Evolutionary conservation across 306 rosid species (phyloP).

Genomic region (Vigna nakashimae): DNA sequence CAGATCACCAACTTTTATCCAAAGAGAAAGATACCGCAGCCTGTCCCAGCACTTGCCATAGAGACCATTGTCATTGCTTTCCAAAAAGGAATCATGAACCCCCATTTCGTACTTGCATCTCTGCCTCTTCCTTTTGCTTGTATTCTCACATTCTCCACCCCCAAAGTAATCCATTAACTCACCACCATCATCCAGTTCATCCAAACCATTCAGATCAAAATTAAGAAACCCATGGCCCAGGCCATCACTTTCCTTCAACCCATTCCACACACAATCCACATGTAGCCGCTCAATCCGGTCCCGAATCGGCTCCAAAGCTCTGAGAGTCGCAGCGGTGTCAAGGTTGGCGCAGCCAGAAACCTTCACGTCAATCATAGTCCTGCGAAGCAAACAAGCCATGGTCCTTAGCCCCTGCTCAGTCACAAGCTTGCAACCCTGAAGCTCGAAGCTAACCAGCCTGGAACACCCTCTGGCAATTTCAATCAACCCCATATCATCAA

Average conservation of each 20-base stretch:
- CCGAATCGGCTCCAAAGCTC: constrained; percentile 76
- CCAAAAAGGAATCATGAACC: constrained; percentile 41
- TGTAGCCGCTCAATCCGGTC: constrained; percentile 77
- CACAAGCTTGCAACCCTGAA: constrained; percentile 74
- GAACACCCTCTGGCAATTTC: constrained; percentile 89
- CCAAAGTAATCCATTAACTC: constrained; percentile 46
- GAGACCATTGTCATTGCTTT: constrained; percentile 52
- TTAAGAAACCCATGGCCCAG: constrained; percentile 34
- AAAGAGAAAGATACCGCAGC: constrained; percentile 72
- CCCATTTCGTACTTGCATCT: constrained; percentile 51
- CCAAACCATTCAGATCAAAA: constrained; percentile 51
- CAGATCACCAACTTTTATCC: constrained; percentile 85
- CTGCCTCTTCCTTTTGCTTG: constrained; percentile 63
- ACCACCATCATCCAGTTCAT: constrained; percentile 32
- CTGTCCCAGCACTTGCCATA: constrained; percentile 68
- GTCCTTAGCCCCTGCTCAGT: constrained; percentile 80
- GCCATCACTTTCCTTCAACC: constrained; percentile 47
- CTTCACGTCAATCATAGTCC: constrained; percentile 65
- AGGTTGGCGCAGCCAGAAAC: constrained; percentile 78
- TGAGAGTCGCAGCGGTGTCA: constrained; percentile 57
- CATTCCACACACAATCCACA: constrained; percentile 83
- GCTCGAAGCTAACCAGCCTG: constrained; percentile 64
- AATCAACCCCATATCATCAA: constrained; percentile 90
- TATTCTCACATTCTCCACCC: constrained; percentile 46
- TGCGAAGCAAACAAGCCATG: constrained; percentile 62